Evolutionary conservation across 768 basidiomycete species (phyloP), one percentile per base, ranked within the genome.

Genomic region (Pleurotus eryngii): DNA sequence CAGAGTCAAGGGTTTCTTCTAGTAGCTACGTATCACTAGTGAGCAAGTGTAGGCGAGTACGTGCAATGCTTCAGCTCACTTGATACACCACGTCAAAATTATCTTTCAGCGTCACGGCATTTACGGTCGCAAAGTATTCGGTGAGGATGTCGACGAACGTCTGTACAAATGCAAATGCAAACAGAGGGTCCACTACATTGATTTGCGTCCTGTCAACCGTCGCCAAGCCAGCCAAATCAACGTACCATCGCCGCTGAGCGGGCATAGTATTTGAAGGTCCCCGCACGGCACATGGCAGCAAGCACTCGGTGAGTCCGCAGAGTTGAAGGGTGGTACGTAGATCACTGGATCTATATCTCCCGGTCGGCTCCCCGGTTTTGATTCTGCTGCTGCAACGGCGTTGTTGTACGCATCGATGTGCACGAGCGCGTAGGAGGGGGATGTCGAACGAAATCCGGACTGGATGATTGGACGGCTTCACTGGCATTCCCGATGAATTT

Each of bases 41-140:
- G 30, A 56, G 56, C 56, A 38, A n/a, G 50, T 17, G 14, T 18
- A 17, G 49, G 9, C 56, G 22, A 4, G n/a, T 4, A 30, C 7
- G n/a, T 4, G 35, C 5, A 20, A 27, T 22, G 3, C 9, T 35
- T 35, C 30, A 37, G 60, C 81, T 22, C 60, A 90, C 93, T 78
- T 96, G 95, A 66, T 98, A 96, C 5, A 97, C 94, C 22, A 92
- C 84, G 65, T 98, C 95, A 70, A 97, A 96, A 69, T 96, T 92
- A 59, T 97, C 94, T 64, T 86, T 90, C 61, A 98, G 72, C 2
- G 84, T 86, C 4, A 83, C 80, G 22, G 90, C 84, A 30, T 89
- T 91, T 20, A 95, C 77, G n/a, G 84, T 81, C 20, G 92, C 94
- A 61, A 97, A 86, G 67, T 98, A 98, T 59, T 96, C 92, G 49